Evolutionary conservation across 768 basidiomycete species (phyloP).

Genomic region (Nidularia sp.): DNA sequence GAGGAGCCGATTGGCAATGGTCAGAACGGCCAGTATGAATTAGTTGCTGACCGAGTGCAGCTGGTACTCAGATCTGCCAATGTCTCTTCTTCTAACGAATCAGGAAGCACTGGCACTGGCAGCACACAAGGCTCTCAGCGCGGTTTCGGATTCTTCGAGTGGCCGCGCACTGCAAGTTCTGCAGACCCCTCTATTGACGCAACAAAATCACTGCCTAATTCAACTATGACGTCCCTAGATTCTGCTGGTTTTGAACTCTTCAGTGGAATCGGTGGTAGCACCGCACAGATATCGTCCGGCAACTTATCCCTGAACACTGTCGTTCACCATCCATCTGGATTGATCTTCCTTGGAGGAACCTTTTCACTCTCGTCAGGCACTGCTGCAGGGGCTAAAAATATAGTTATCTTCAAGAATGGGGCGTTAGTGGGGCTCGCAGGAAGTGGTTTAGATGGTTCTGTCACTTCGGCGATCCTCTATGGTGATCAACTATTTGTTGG

Average conservation of each 20-base stretch:
- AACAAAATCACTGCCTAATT: slow-evolving; percentile 58
- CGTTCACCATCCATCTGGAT: slow-evolving; percentile 62
- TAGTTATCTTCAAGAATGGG: slow-evolving; percentile 66
- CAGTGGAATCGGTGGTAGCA: slow-evolving; percentile 49
- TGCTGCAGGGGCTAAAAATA: slow-evolving; percentile 59
- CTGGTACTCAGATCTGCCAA: slow-evolving; percentile 67
- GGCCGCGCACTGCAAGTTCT: slow-evolving; percentile 50
- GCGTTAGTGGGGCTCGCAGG: slow-evolving; percentile 47
- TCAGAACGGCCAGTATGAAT: slow-evolving; percentile 63
- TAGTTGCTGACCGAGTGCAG: slow-evolving; percentile 87
- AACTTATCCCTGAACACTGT: slow-evolving; percentile 46
- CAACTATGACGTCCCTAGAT: slow-evolving; percentile 68
- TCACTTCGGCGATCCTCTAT: slow-evolving; percentile 60
- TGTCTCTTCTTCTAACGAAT: slow-evolving; percentile 24
- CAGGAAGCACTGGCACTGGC: slow-evolving; percentile 20
- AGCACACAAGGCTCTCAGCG: slow-evolving; percentile 26
- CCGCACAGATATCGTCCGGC: slow-evolving; percentile 28
- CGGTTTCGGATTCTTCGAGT: slow-evolving; percentile 89
- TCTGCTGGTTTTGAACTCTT: slow-evolving; percentile 57
- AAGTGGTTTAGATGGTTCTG: slow-evolving; percentile 77
- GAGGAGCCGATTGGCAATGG: slow-evolving; percentile 59
- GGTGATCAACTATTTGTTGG: slow-evolving; percentile 76
- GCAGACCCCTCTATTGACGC: slow-evolving; percentile 43
- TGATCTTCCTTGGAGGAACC: slow-evolving; percentile 71
- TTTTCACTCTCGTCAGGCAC: slow-evolving; percentile 60